Evolutionary conservation across 495 filamentous ascomycete genomes (phyloP).

Genomic region (Lichenothelia convexa): DNA sequence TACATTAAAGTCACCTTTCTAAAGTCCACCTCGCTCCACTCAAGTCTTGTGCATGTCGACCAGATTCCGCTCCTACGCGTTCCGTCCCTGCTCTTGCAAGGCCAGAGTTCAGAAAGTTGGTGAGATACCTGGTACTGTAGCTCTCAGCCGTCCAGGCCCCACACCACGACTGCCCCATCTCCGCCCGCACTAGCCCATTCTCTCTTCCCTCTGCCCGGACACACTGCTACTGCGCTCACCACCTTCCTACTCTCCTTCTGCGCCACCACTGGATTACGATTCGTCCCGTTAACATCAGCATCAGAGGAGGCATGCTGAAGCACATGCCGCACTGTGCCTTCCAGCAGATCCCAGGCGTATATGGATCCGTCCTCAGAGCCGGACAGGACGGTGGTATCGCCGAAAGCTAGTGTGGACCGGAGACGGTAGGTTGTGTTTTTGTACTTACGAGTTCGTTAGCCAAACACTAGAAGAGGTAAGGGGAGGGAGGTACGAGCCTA

Average conservation of each 20-base stretch:
- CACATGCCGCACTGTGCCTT: conserved; percentile 38
- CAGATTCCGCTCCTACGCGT: too few species aligned
- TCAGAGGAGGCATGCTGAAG: conserved; percentile 12
- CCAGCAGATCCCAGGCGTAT: conserved; percentile 81
- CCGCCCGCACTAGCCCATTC: conserved; percentile 47
- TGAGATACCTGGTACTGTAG: too few species aligned
- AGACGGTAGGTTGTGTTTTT: conserved; percentile 18
- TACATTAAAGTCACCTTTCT: too few species aligned
- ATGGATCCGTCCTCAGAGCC: conserved; percentile 69
- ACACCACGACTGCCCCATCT: conserved; percentile 27
- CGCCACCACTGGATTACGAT: conserved; percentile 34
- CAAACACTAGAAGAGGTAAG: too few species aligned
- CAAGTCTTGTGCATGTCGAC: too few species aligned
- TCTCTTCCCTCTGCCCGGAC: conserved; percentile 49
- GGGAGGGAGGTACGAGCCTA: too few species aligned
- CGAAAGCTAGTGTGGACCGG: conserved; percentile 20
- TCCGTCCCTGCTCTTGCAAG: too few species aligned
- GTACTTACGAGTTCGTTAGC: conserved; percentile 11
- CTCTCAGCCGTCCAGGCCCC: conserved; percentile 10
- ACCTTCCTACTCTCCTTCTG: conserved; percentile 39
- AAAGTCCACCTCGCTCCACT: too few species aligned
- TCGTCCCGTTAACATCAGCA: conserved; percentile 6
- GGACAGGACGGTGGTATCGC: conserved; percentile 59
- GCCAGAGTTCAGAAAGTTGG: too few species aligned
- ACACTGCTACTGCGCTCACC: conserved; percentile 38